phyloP scores from a whole-genome alignment of 441 rosid genomes.

The Rhodomyrtus psidioides region DNA sequence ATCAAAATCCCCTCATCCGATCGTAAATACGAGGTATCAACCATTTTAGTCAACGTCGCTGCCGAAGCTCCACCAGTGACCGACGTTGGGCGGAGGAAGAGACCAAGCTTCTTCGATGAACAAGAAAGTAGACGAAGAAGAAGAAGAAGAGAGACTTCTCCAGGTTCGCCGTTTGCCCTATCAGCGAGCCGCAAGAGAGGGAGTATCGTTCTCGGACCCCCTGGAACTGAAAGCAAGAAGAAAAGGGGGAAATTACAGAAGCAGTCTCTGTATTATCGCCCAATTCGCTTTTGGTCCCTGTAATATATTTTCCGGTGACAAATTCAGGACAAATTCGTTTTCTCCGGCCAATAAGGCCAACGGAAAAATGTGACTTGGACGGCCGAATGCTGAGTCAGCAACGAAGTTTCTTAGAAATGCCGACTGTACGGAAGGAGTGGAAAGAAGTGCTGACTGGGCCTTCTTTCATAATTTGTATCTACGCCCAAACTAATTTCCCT shows the following conservation, averaged over 20 bases:
- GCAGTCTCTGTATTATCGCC: background rate
- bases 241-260: background rate
- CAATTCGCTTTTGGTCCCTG: background rate
- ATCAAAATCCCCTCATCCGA: background rate
- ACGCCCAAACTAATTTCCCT: rapidly evolving
- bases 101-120: background rate
- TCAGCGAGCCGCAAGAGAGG: background rate
- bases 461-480: too few relatives aligned
- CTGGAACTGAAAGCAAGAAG: background rate
- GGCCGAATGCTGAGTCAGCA: background rate
- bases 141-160: background rate
- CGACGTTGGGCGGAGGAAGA: background rate
- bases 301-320: background rate
- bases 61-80: background rate
- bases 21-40: background rate
- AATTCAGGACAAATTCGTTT: background rate
- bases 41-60: background rate
- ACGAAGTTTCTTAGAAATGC: too few relatives aligned
- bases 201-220: background rate
- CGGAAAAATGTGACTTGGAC: background rate
- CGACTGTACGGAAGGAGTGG: too few relatives aligned
- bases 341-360: background rate
- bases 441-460: too few relatives aligned
- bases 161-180: background rate
- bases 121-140: background rate